Percentiles rank a stretch among this genome's conserved stretches.
Evolutionary conservation across 2,329 filamentous ascomycete species (phyloP).

Genomic region (Aspergillus bombycis): DNA sequence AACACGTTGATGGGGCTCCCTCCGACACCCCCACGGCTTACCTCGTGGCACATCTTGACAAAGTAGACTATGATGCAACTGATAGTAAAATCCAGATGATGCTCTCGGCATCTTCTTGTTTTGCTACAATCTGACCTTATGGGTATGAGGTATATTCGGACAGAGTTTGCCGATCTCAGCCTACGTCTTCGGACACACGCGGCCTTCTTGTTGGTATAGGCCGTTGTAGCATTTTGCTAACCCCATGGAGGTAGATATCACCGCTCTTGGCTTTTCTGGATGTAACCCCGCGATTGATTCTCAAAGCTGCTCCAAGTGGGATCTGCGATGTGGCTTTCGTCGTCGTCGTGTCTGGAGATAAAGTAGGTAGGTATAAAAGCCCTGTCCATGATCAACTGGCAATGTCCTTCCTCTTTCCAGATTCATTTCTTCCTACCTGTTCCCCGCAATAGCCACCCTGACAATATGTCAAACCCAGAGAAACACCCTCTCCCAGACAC

Average conservation of each 20-base stretch:
- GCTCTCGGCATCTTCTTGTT: conserved; percentile 7
- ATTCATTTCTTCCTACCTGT: no score
- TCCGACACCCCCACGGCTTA: background rate
- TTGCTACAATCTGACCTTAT: background rate
- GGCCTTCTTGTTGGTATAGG: background rate
- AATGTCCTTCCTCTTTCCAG: background rate
- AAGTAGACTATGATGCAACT: background rate
- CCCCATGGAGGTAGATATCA: background rate
- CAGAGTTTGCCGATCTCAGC: background rate
- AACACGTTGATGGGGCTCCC: background rate
- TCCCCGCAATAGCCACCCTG: no score
- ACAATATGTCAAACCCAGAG: background rate
- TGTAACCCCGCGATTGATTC: background rate
- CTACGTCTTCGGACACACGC: background rate
- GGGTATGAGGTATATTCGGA: background rate
- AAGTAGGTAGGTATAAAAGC: background rate
- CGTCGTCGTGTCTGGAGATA: no score
- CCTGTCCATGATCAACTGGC: background rate
- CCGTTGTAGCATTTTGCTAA: background rate
- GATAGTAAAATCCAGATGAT: background rate
- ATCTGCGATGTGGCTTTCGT: background rate
- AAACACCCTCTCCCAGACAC: conserved; percentile 6
- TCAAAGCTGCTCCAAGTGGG: no score
- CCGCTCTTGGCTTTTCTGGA: background rate
- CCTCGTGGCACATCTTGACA: background rate